These are phyloP conservation scores for Podila clonocystis DNA, from an alignment of 192 early-diverging fungal genomes.

Conservation along the genomic window DNA sequence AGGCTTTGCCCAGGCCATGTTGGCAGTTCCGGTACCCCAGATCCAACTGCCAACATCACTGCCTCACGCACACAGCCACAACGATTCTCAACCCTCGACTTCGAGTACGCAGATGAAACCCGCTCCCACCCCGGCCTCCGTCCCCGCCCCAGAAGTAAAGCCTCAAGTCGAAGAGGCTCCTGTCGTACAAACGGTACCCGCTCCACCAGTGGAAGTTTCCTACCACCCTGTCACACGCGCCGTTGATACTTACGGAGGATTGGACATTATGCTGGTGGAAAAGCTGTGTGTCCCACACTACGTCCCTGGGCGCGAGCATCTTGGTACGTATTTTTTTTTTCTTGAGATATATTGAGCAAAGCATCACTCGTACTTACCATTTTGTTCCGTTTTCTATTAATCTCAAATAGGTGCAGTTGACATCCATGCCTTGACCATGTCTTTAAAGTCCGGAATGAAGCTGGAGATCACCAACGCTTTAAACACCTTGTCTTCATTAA, in stretches of 20 bases:
- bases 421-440: conserved; percentile 80
- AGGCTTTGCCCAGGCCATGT: conserved; percentile 35
- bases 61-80: conserved; percentile 24
- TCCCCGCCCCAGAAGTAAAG: not conserved
- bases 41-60: conserved; percentile 26
- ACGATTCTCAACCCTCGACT: conserved; percentile 11
- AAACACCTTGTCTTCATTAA: conserved; percentile 72
- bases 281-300: conserved; percentile 60
- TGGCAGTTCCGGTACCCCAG: conserved; percentile 51
- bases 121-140: not conserved
- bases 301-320: conserved; percentile 58
- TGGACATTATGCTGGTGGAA: conserved; percentile 72
- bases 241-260: conserved; percentile 81
- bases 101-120: not conserved
- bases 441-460: conserved; percentile 79
- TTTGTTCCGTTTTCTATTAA: conserved; percentile 5
- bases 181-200: not conserved
- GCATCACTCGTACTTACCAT: not conserved
- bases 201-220: conserved; percentile 28
- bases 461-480: conserved; percentile 80
- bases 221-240: conserved; percentile 71
- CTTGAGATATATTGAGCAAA: not conserved
- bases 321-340: conserved; percentile 51
- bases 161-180: conserved; percentile 3
- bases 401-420: conserved; percentile 65